Percentiles rank a stretch among this genome's conserved stretches.
phyloP scores from a whole-genome alignment of 345 rosid genomes.

The Eucalyptus tenuipes region DNA sequence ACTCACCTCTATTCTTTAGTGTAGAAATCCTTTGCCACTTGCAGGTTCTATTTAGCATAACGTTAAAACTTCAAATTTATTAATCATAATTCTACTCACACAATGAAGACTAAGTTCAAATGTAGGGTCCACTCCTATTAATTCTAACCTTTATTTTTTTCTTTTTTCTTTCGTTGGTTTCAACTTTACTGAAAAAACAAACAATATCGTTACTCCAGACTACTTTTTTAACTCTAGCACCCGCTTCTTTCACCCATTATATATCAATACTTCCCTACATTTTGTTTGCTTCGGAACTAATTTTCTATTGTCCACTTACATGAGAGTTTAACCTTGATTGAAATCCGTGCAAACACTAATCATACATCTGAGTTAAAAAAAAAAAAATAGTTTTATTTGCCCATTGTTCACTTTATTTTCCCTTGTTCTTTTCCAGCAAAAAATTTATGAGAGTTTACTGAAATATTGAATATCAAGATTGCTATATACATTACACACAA shows the following conservation, averaged over 20 bases:
- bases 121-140: background rate
- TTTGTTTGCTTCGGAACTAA: background rate
- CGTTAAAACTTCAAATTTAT: background rate
- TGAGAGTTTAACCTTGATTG: background rate
- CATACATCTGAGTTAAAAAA: background rate
- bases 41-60: background rate
- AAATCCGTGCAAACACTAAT: background rate
- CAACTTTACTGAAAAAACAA: background rate
- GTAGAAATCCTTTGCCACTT: fast-evolving
- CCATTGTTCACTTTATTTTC: background rate
- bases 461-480: background rate
- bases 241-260: background rate
- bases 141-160: background rate
- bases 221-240: background rate
- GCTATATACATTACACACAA: background rate
- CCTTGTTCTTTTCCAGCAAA: background rate
- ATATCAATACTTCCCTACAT: fast-evolving
- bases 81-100: background rate
- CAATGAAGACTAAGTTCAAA: background rate
- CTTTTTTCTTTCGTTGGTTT: background rate
- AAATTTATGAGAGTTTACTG: background rate
- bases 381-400: background rate
- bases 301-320: background rate
- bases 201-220: too few species aligned
- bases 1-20: fast-evolving